These are phyloP conservation scores for Candida mesenterica DNA, from an alignment of 1,139 yeast genomes.

Conservation along the genomic window DNA sequence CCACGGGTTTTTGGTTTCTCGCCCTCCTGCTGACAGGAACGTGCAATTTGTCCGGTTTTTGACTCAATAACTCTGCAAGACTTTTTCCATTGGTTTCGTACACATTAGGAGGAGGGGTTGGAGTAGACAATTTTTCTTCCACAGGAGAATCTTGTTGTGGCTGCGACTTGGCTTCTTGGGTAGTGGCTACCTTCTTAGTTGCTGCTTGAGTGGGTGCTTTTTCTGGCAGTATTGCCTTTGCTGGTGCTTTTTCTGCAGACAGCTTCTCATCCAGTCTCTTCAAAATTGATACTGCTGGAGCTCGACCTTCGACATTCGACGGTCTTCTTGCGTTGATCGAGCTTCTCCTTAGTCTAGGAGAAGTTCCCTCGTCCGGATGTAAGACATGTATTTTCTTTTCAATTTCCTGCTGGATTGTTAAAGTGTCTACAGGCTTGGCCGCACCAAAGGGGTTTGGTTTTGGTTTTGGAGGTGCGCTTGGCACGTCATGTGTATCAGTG, in stretches of 20 bases:
- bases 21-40: conserved; percentile 11
- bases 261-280: conserved; percentile 7
- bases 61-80: conserved; percentile 40
- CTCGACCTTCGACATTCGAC: conserved; percentile 16
- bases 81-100: conserved; percentile 25
- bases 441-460: conserved; percentile 46
- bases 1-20: conserved; percentile 16
- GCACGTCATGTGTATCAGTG: neutral
- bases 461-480: conserved; percentile 18
- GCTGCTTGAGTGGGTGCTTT: neutral
- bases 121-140: conserved; percentile 5
- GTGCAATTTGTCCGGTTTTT: conserved; percentile 11
- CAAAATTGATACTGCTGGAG: conserved; percentile 20
- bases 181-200: conserved; percentile 1
- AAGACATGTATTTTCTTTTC: conserved; percentile 38
- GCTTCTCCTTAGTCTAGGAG: conserved; percentile 16
- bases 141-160: conserved; percentile 2
- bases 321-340: conserved; percentile 14
- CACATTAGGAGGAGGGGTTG: conserved; percentile 14
- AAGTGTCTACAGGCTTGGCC: conserved; percentile 47
- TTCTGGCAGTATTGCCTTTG: too few relatives aligned
- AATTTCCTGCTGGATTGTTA: conserved; percentile 40
- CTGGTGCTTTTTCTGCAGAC: neutral
- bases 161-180: neutral
- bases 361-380: conserved; percentile 12